phyloP scores from a whole-genome alignment of 2,329 filamentous ascomycete genomes.

The Knufia petricola region DNA sequence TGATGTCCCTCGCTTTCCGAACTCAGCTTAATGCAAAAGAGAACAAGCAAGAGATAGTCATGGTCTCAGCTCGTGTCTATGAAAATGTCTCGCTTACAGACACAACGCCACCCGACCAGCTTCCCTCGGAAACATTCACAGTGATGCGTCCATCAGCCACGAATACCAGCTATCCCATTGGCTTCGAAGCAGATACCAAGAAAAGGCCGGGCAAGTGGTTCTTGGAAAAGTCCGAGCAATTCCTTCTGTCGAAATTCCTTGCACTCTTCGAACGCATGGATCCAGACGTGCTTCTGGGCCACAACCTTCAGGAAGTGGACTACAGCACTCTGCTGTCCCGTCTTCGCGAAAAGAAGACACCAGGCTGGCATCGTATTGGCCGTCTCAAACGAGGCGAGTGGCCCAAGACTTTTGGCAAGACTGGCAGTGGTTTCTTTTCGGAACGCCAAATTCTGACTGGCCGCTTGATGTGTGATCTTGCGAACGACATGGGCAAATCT shows the following conservation, averaged over 20 bases:
- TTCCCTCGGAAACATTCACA: slow-evolving; percentile 85
- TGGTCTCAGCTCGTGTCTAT: slow-evolving; percentile 85
- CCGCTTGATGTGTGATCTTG: slow-evolving; percentile 82
- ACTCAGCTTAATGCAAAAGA: slow-evolving; percentile 82
- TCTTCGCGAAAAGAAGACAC: slow-evolving; percentile 79
- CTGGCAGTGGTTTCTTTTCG: slow-evolving; percentile 81
- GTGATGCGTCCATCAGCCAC: slow-evolving; percentile 72
- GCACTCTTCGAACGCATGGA: slow-evolving; percentile 81
- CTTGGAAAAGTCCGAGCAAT: slow-evolving; percentile 71
- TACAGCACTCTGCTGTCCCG: slow-evolving; percentile 84
- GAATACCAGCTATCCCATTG: slow-evolving; percentile 59
- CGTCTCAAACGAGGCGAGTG: slow-evolving; percentile 73
- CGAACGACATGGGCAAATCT: slow-evolving; percentile 94
- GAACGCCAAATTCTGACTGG: slow-evolving; percentile 85
- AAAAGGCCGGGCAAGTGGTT: slow-evolving; percentile 67
- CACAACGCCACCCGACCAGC: slow-evolving; percentile 76
- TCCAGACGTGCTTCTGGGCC: slow-evolving; percentile 86
- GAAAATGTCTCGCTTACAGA: slow-evolving; percentile 81
- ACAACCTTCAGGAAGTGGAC: slow-evolving; percentile 94
- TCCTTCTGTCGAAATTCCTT: slow-evolving; percentile 79
- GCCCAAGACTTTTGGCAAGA: slow-evolving; percentile 77
- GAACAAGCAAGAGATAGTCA: slow-evolving; percentile 92
- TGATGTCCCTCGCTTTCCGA: slow-evolving; percentile 90
- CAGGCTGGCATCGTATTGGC: slow-evolving; percentile 89
- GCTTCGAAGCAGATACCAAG: slow-evolving; percentile 61